Percentiles rank a stretch among this genome's conserved stretches.
These are phyloP conservation scores for Colletotrichum brevisporum DNA, from an alignment of 2,329 filamentous ascomycete species.

Conservation along the genomic window DNA sequence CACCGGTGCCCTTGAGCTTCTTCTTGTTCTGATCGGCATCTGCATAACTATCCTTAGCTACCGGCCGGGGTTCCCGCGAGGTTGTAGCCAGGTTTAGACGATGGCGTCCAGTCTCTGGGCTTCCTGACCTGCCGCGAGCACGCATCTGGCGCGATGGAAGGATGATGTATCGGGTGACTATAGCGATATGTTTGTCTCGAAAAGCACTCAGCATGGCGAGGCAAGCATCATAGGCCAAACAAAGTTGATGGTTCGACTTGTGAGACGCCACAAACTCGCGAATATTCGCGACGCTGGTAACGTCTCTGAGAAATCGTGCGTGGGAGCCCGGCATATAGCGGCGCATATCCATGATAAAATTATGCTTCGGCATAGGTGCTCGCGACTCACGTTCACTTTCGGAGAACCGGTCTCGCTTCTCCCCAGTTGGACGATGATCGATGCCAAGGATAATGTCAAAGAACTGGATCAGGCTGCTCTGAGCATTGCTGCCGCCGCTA, in stretches of 20 bases:
- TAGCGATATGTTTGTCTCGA: slow-evolving; percentile 95
- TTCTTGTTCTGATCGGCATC: slow-evolving; percentile 55
- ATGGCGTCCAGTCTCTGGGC: slow-evolving; percentile 65
- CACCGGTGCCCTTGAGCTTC: slow-evolving; percentile 89
- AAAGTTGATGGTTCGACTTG: slow-evolving; percentile 75
- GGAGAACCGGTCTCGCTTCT: slow-evolving; percentile 65
- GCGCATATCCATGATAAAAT: slow-evolving; percentile 98
- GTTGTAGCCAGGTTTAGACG: slow-evolving; percentile 75
- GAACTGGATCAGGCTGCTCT: slow-evolving; percentile 97
- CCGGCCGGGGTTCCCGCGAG: slow-evolving; percentile 57
- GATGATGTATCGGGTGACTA: slow-evolving; percentile 96
- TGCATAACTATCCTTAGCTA: slow-evolving; percentile 27
- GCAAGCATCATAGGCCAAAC: slow-evolving; percentile 90
- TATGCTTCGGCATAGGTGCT: slow-evolving; percentile 69
- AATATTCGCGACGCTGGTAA: slow-evolving; percentile 86
- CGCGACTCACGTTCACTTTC: slow-evolving; percentile 61
- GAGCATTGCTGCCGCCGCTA: slow-evolving; percentile 94
- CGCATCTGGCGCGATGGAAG: slow-evolving; percentile 84
- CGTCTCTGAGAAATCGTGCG: slow-evolving; percentile 87
- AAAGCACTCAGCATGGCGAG: slow-evolving; percentile 78
- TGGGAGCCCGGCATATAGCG: slow-evolving; percentile 97
- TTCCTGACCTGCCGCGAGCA: slow-evolving; percentile 72
- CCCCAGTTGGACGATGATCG: slow-evolving; percentile 90
- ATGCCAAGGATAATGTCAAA: slow-evolving; percentile 94
- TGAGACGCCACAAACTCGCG: slow-evolving; percentile 81